phyloP scores from a whole-genome alignment of 1,139 yeast species.

The Magnusiomyces sp. region DNA sequence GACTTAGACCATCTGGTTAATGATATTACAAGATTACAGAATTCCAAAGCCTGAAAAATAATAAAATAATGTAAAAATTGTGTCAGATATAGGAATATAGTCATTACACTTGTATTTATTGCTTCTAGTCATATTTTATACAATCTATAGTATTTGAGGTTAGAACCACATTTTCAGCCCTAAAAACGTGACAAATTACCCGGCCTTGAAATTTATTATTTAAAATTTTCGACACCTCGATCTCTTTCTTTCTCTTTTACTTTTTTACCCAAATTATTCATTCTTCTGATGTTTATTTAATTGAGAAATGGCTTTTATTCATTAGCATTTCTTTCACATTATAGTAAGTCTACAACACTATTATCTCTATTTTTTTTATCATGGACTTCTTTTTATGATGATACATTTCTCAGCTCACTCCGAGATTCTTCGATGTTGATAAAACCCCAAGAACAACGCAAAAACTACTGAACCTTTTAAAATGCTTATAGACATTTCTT shows the following conservation, averaged over 20 bases:
- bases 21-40: conserved; percentile 6
- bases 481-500: too few species aligned
- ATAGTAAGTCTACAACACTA: neutral
- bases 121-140: neutral
- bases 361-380: neutral
- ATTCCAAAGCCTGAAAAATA: neutral
- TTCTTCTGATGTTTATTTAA: neutral
- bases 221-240: neutral
- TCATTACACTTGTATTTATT: neutral
- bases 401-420: conserved; percentile 21
- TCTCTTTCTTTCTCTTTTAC: neutral
- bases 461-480: too few species aligned
- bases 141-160: neutral
- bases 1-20: conserved; percentile 24
- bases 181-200: conserved; percentile 6
- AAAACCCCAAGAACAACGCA: neutral
- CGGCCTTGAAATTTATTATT: neutral
- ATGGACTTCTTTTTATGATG: conserved; percentile 11
- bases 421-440: conserved; percentile 16
- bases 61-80: neutral
- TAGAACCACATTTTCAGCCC: neutral
- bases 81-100: neutral
- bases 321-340: neutral
- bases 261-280: neutral
- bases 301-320: too few species aligned